These are phyloP conservation scores for Erodium trifolium DNA, from an alignment of 441 rosid species.

Conservation along the genomic window DNA sequence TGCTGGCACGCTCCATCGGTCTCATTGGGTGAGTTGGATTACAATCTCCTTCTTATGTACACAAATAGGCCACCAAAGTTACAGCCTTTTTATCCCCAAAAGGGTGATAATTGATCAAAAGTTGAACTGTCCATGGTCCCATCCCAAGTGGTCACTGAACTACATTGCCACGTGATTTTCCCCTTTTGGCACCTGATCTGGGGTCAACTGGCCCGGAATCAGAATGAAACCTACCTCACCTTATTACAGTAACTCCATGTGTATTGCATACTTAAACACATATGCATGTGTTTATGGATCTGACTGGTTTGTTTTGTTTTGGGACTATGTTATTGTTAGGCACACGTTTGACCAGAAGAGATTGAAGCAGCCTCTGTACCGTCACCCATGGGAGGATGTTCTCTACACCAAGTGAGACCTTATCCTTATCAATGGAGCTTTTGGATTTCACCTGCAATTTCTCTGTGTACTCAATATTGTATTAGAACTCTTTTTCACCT, in stretches of 20 bases:
- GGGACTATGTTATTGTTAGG: conserved; percentile 25
- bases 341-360: conserved; percentile 90
- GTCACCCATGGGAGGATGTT: conserved; percentile 90
- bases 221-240: no score
- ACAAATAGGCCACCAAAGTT: neutral
- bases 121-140: neutral
- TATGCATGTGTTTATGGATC: neutral
- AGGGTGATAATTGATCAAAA: neutral
- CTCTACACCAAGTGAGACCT: conserved; percentile 65
- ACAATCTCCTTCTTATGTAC: no score
- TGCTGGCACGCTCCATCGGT: conserved; percentile 80
- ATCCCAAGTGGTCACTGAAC: neutral
- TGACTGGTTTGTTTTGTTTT: no score
- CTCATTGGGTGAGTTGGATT: conserved; percentile 57
- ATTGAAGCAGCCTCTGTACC: conserved; percentile 74
- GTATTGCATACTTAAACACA: no score
- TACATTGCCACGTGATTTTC: no score
- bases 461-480: no score
- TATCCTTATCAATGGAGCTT: no score
- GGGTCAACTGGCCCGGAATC: no score
- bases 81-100: neutral
- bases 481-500: no score
- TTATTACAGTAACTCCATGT: no score
- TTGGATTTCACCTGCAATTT: no score
- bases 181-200: no score